Conservation (phyloP, 495 filamentous ascomycete species). For the Polyplosphaeria fusca region DNA sequence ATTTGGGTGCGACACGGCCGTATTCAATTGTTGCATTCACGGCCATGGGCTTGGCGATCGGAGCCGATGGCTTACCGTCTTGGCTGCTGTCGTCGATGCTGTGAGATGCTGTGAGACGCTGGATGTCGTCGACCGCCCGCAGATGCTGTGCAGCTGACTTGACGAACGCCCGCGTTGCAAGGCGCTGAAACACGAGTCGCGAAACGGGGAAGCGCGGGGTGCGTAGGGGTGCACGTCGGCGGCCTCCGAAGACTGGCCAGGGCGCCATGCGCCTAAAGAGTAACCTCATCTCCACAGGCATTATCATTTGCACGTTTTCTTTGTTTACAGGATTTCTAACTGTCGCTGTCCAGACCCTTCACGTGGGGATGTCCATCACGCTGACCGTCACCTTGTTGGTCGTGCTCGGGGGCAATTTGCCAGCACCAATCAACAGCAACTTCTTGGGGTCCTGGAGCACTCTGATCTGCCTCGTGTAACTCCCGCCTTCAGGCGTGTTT, state of each 20-base stretch:
- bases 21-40: background rate
- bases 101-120: no score
- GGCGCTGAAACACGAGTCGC: background rate
- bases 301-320: no score
- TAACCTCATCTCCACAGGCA: background rate
- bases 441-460: constrained; percentile 37
- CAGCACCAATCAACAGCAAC: constrained; percentile 47
- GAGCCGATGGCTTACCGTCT: constrained; percentile 1
- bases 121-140: background rate
- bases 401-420: constrained; percentile 43
- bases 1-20: no score
- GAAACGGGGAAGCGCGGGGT: background rate
- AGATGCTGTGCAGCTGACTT: background rate
- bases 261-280: no score
- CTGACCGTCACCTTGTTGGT: constrained; percentile 46
- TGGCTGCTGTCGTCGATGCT: background rate
- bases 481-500: constrained; percentile 45
- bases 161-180: background rate
- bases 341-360: no score
- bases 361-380: constrained; percentile 38
- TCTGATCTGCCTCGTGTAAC: constrained; percentile 53
- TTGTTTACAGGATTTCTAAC: no score
- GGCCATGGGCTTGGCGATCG: background rate
- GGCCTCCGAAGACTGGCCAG: background rate
- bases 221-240: background rate